These are phyloP conservation scores for Flaveria sonorensis DNA, from an alignment of 129 eudicot species.

Conservation along the genomic window DNA sequence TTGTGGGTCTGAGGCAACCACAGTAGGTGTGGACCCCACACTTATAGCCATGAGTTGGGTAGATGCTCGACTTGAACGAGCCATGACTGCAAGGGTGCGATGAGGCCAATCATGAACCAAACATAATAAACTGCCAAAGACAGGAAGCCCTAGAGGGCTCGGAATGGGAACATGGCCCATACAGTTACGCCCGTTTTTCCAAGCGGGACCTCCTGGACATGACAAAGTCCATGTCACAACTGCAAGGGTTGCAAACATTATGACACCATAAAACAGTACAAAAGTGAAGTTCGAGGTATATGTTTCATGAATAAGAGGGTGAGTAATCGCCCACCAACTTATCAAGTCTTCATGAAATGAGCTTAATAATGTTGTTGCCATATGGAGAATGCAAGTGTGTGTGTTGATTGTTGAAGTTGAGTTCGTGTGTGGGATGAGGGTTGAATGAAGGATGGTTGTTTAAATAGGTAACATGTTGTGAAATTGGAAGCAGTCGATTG, in stretches of 20 bases:
- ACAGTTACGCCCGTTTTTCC: slow-evolving; percentile 51
- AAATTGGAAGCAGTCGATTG: slow-evolving; percentile 36
- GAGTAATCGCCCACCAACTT: slow-evolving; percentile 38
- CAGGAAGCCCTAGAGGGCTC: slow-evolving; percentile 53
- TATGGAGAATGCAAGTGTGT: slow-evolving; percentile 17
- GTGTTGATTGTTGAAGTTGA: background rate
- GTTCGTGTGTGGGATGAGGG: slow-evolving; percentile 10
- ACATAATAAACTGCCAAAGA: slow-evolving; percentile 53
- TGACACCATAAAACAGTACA: slow-evolving; percentile 12
- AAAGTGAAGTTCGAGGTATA: slow-evolving; percentile 22
- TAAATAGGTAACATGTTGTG: slow-evolving; percentile 47
- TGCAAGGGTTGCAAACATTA: slow-evolving; percentile 31
- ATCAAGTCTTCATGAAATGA: slow-evolving; percentile 23
- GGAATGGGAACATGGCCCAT: slow-evolving; percentile 51
- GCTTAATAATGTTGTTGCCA: slow-evolving; percentile 10
- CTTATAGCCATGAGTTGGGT: slow-evolving; percentile 73
- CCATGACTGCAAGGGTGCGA: slow-evolving; percentile 54
- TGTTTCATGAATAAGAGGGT: slow-evolving; percentile 34
- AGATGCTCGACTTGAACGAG: slow-evolving; percentile 34
- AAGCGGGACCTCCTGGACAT: slow-evolving; percentile 52
- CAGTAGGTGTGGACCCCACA: slow-evolving; percentile 60
- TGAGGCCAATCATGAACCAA: slow-evolving; percentile 65
- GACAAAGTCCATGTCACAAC: slow-evolving; percentile 47
- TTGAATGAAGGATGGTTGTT: slow-evolving; percentile 26
- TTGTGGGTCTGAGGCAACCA: slow-evolving; percentile 61